Evolutionary conservation across 2,329 filamentous ascomycete species (phyloP).

Genomic region (Colletotrichum siamense): DNA sequence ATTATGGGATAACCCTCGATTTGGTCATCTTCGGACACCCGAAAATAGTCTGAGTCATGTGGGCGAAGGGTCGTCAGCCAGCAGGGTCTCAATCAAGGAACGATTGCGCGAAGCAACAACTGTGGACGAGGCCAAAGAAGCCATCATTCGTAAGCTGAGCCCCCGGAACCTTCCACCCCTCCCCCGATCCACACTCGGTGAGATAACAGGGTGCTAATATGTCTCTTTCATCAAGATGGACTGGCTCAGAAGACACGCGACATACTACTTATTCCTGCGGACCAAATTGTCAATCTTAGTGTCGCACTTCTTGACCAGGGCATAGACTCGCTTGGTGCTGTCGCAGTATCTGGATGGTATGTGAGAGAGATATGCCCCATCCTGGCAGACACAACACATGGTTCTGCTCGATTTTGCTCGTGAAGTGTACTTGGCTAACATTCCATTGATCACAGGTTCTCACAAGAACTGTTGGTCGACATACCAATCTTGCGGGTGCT

Average conservation of each 20-base stretch:
- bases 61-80: neutral
- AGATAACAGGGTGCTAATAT: neutral
- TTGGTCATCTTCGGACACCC: neutral
- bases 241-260: neutral
- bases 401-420: too few relatives aligned
- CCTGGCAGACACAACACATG: neutral
- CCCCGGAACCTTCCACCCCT: neutral
- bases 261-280: neutral
- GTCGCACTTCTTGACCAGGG: conserved; percentile 23
- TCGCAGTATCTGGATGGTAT: conserved; percentile 48
- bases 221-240: neutral
- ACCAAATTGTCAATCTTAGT: neutral
- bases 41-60: neutral
- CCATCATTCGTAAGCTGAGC: neutral
- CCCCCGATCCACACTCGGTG: too few relatives aligned
- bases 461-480: conserved; percentile 46
- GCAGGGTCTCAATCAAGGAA: neutral
- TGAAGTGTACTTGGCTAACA: neutral
- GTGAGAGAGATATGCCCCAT: neutral
- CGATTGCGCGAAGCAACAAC: neutral
- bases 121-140: neutral
- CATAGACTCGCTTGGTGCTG: conserved; percentile 30
- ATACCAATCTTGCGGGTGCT: conserved; percentile 53
- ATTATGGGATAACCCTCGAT: neutral
- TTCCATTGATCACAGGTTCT: conserved; percentile 38